Evolutionary conservation across 2,329 filamentous ascomycete species (phyloP).

Genomic region (Zelopaecilomyces penicillatus): DNA sequence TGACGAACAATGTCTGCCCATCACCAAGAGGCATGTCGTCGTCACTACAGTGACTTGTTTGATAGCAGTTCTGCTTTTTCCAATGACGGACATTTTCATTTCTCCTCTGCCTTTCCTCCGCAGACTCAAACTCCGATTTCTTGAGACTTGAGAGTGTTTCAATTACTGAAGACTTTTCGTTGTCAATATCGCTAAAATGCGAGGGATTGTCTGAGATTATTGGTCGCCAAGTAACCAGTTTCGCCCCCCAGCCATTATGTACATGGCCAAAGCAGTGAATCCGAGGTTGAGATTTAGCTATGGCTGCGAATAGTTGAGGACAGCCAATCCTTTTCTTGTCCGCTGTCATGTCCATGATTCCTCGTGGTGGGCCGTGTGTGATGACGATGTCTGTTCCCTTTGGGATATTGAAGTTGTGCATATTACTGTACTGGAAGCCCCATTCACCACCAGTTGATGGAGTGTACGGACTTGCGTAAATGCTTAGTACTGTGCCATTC

Average conservation of each 20-base stretch:
- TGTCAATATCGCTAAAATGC: conserved; percentile 41
- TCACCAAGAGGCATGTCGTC: neutral
- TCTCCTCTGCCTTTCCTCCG: neutral
- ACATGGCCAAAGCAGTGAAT: conserved; percentile 31
- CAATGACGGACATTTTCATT: neutral
- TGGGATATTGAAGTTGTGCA: conserved; percentile 17
- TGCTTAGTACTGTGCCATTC: conserved; percentile 31
- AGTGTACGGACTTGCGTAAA: conserved; percentile 40
- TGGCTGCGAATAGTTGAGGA: conserved; percentile 20
- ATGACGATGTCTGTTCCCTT: conserved; percentile 22
- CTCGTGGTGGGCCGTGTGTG: conserved; percentile 29
- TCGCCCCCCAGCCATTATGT: conserved; percentile 28
- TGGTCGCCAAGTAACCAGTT: conserved; percentile 38
- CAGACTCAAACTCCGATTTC: neutral
- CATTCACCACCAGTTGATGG: conserved; percentile 28
- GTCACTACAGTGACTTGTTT: conserved; percentile 4
- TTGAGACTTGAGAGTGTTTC: conserved; percentile 19
- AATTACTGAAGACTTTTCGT: conserved; percentile 30
- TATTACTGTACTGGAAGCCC: conserved; percentile 36
- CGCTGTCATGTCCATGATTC: conserved; percentile 31
- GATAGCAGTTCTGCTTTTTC: neutral
- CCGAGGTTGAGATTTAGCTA: conserved; percentile 20
- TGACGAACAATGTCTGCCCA: conserved; percentile 14
- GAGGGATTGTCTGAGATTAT: conserved; percentile 22
- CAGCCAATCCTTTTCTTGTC: conserved; percentile 21